Evolutionary conservation across 2,329 filamentous ascomycete species (phyloP).

Genomic region (Cladosporium sp.): DNA sequence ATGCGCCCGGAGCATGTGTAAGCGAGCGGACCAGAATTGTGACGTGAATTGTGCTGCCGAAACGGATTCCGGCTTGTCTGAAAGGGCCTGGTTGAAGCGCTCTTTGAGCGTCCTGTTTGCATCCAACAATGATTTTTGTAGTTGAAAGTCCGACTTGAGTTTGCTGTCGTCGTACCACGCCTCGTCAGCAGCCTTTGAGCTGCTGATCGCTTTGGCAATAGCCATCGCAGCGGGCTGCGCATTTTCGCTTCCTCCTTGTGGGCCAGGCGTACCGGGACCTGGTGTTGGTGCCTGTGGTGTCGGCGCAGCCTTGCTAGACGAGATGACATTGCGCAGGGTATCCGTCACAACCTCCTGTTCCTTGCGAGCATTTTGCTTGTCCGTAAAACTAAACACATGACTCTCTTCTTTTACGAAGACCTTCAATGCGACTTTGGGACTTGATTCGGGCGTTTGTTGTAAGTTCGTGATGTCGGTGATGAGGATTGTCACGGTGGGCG

Average conservation of each 20-base stretch:
- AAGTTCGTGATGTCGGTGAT: conserved; percentile 82
- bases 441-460: conserved; percentile 87
- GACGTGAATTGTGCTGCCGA: conserved; percentile 75
- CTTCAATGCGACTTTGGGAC: conserved; percentile 87
- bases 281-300: conserved; percentile 13
- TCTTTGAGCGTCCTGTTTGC: conserved; percentile 67
- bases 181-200: conserved; percentile 42
- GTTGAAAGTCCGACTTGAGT: conserved; percentile 69
- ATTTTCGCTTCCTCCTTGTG: conserved; percentile 18
- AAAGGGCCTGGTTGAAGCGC: conserved; percentile 80
- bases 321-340: conserved; percentile 70
- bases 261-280: conserved; percentile 20
- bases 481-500: conserved; percentile 62
- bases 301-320: conserved; percentile 55
- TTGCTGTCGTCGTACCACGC: conserved; percentile 76
- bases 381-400: conserved; percentile 88
- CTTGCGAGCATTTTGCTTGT: conserved; percentile 64
- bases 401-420: conserved; percentile 74
- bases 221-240: conserved; percentile 65
- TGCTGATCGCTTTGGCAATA: conserved; percentile 66
- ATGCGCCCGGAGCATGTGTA: conserved; percentile 80
- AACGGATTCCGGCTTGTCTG: conserved; percentile 78
- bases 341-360: conserved; percentile 86
- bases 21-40: conserved; percentile 91
- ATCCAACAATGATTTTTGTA: conserved; percentile 85